Conservation (phyloP, 495 filamentous ascomycete genomes). For the Cudoniella acicularis region DNA sequence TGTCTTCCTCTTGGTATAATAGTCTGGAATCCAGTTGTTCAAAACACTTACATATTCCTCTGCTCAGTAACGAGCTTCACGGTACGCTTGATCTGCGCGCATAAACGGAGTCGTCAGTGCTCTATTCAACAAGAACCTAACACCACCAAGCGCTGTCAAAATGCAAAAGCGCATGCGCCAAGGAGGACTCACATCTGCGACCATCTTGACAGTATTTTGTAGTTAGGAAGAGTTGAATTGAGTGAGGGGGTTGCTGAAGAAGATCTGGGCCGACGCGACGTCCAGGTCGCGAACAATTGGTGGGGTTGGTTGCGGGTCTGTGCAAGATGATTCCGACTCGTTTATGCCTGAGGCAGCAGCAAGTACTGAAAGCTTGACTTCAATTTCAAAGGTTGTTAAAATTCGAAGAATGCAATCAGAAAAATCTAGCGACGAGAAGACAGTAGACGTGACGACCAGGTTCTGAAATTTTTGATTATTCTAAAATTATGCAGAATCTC, state of each 20-base stretch:
- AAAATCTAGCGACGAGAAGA: too few species aligned
- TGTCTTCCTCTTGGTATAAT: neutral
- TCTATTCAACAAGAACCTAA: slow-evolving; percentile 53
- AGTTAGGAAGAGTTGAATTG: neutral
- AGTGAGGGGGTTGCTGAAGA: neutral
- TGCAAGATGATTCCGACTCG: too few species aligned
- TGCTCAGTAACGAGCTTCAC: slow-evolving; percentile 93
- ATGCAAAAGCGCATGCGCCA: too few species aligned
- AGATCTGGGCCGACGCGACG: neutral
- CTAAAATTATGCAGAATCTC: too few species aligned
- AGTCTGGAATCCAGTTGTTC: neutral
- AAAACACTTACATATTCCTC: slow-evolving; percentile 51
- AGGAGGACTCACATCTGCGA: slow-evolving; percentile 23
- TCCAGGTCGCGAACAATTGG: neutral
- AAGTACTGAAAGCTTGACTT: too few species aligned
- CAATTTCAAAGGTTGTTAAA: too few species aligned
- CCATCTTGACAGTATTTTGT: slow-evolving; percentile 18
- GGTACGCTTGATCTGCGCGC: slow-evolving; percentile 78
- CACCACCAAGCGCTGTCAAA: too few species aligned
- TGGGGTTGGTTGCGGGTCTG: too few species aligned
- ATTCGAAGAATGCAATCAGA: too few species aligned
- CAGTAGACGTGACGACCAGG: too few species aligned
- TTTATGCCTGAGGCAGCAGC: too few species aligned
- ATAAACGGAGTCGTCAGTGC: slow-evolving; percentile 51
- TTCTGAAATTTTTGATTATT: too few species aligned